Percentiles rank a stretch among this genome's conserved stretches.
Evolutionary conservation across 2,329 filamentous ascomycete genomes (phyloP).

Genomic region (Ustilaginoidea virens): DNA sequence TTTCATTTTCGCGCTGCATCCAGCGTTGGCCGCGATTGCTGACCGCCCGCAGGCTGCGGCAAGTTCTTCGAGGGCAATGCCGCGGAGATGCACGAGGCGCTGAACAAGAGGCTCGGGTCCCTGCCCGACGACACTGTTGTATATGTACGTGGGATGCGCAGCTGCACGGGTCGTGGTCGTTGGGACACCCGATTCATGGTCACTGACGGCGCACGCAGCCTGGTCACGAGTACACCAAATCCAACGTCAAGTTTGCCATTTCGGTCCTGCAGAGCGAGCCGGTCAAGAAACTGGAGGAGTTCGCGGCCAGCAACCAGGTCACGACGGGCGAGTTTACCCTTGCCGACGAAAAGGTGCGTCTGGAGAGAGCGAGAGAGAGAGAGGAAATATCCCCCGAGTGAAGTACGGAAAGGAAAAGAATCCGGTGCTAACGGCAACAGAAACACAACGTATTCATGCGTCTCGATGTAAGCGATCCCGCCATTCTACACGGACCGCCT

Average conservation of each 20-base stretch:
- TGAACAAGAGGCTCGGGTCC: conserved; percentile 70
- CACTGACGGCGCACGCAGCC: conserved; percentile 38
- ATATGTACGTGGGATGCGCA: no score
- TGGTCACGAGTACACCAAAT: conserved; percentile 96
- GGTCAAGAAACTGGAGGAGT: conserved; percentile 62
- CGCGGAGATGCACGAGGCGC: conserved; percentile 78
- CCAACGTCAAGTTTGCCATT: conserved; percentile 77
- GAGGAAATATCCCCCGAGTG: no score
- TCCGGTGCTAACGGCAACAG: conserved; percentile 22
- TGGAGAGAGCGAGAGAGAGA: no score
- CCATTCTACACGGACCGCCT: no score
- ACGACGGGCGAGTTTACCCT: conserved; percentile 96
- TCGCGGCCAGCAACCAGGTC: conserved; percentile 65
- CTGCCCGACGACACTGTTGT: conserved; percentile 86
- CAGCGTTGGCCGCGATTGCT: not conserved
- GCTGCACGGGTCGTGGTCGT: not conserved
- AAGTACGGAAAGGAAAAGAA: not conserved
- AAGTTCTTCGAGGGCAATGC: conserved; percentile 90
- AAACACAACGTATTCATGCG: conserved; percentile 96
- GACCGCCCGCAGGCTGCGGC: conserved; percentile 53
- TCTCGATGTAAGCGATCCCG: conserved; percentile 57
- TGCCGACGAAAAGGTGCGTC: conserved; percentile 76
- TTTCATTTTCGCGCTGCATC: no score
- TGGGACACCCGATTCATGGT: no score
- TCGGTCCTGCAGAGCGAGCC: conserved; percentile 61